These are phyloP conservation scores for Halophytophthora batemanensis DNA, from an alignment of 352 stramenopile genomes.

Conservation along the genomic window DNA sequence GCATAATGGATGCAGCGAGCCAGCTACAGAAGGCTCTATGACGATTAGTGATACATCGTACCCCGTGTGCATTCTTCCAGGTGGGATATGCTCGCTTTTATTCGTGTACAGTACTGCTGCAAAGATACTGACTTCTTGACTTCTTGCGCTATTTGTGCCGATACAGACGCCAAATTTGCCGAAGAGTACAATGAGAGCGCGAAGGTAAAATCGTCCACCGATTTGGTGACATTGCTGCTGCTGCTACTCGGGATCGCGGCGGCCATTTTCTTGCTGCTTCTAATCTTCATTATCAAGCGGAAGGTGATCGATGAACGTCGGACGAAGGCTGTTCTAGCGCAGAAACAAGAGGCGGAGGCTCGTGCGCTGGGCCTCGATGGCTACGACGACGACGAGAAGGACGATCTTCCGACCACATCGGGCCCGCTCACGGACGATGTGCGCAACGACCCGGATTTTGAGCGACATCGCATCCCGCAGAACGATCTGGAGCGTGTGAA, in stretches of 20 bases:
- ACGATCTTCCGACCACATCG: slow-evolving; percentile 25
- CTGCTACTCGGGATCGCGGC: slow-evolving; percentile 18
- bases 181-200: slow-evolving; percentile 16
- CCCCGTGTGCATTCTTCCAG: slow-evolving; percentile 26
- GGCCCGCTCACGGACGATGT: slow-evolving; percentile 42
- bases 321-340: slow-evolving; percentile 11
- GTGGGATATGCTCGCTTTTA: slow-evolving; percentile 2
- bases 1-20: slow-evolving; percentile 8
- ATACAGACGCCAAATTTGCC: slow-evolving; percentile 11
- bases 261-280: slow-evolving; percentile 16
- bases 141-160: neutral
- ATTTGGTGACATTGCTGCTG: slow-evolving; percentile 18
- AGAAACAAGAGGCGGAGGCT: slow-evolving; percentile 17
- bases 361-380: slow-evolving; percentile 11
- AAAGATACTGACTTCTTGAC: neutral
- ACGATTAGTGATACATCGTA: slow-evolving; percentile 20
- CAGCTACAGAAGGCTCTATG: slow-evolving; percentile 6
- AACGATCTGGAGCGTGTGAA: slow-evolving; percentile 31
- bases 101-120: neutral
- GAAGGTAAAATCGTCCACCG: slow-evolving; percentile 15
- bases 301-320: slow-evolving; percentile 26
- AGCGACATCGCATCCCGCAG: slow-evolving; percentile 46
- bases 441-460: slow-evolving; percentile 43
- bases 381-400: slow-evolving; percentile 18
- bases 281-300: slow-evolving; percentile 24